Conservation (phyloP, 495 filamentous ascomycete genomes). For the Talaromyces trachyspermus region DNA sequence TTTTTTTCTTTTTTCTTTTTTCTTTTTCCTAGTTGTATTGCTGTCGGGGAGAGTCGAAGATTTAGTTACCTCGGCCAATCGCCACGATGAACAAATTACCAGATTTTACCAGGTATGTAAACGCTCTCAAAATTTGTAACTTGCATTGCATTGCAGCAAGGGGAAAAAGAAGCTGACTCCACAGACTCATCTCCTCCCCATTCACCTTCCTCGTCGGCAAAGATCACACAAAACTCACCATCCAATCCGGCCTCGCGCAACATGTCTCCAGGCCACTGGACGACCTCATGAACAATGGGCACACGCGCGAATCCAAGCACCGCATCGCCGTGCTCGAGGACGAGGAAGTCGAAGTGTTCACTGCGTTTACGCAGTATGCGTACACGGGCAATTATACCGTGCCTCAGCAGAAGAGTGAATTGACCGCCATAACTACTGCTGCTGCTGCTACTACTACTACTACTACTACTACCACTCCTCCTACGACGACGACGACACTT, state of each 20-base stretch:
- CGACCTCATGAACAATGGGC: slow-evolving; percentile 39
- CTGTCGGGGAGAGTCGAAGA: background rate
- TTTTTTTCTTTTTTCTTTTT: background rate
- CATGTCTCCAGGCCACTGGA: slow-evolving; percentile 42
- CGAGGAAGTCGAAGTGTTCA: slow-evolving; percentile 40
- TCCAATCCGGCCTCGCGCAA: slow-evolving; percentile 39
- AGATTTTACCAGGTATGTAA: slow-evolving; percentile 12
- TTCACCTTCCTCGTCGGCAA: slow-evolving; percentile 47
- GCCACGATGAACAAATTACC: slow-evolving; percentile 8
- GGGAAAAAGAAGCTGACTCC: background rate
- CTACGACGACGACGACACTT: no score
- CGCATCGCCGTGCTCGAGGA: slow-evolving; percentile 37
- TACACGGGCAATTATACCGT: slow-evolving; percentile 42
- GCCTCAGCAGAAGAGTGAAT: slow-evolving; percentile 12
- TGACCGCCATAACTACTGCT: background rate
- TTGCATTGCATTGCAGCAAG: background rate
- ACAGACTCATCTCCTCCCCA: slow-evolving; percentile 36
- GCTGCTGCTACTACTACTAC: background rate
- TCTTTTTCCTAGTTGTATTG: background rate
- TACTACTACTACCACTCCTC: no score
- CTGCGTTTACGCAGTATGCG: slow-evolving; percentile 42
- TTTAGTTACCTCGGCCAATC: background rate
- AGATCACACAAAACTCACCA: slow-evolving; percentile 34
- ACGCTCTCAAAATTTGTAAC: background rate
- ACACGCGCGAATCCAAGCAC: slow-evolving; percentile 37